Evolutionary conservation across 305 asterid species (phyloP), one percentile per base, ranked within the genome.

Genomic region (Striga hermonthica): DNA sequence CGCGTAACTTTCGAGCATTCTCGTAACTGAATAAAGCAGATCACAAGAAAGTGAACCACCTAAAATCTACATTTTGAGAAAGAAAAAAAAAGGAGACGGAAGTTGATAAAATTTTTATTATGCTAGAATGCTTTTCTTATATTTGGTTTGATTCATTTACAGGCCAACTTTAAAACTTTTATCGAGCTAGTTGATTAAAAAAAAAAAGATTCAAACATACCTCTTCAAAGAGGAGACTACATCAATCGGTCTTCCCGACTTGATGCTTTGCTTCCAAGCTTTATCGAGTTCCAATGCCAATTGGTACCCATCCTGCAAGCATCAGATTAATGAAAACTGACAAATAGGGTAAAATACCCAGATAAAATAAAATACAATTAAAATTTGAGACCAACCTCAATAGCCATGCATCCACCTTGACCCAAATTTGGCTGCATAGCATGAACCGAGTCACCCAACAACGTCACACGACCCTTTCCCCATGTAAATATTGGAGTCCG

Each of bases 341-440:
- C 14, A 54, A 22, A 15, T 54, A 15, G 9, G 9, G 36, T 8
- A 22, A 53, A 8, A 15, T 22, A 3, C 2, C 10, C 10, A 9
- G 12, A 1, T 9, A 11, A 44, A 45, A 47, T 2, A 2, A 47
- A 47, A 3, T 47, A 12, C 53, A n/a, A 44, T 7, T 22, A 44
- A 44, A 44, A 44, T 12, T 8, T 10, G 3, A 15, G 10, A 13
- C 13, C 4, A 70, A 91, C 98, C 96, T 93, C 99, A 49, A 93
- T 93, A 69, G 99, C 97, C 99, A 93, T 87, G 83, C 97, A 93
- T 50, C 99, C 98, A 35, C 99, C 99, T 78, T 93, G 99, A 48
- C 99, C 99, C 85, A 93, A 82, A 75, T 93, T 93, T 31, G 99
- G 99, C 75, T 93, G 98, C 98, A 93, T 93, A 10, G 97, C 97